Evolutionary conservation across 2,329 filamentous ascomycete genomes (phyloP).

Genomic region (Stagonosporopsis cucurbitacearum): DNA sequence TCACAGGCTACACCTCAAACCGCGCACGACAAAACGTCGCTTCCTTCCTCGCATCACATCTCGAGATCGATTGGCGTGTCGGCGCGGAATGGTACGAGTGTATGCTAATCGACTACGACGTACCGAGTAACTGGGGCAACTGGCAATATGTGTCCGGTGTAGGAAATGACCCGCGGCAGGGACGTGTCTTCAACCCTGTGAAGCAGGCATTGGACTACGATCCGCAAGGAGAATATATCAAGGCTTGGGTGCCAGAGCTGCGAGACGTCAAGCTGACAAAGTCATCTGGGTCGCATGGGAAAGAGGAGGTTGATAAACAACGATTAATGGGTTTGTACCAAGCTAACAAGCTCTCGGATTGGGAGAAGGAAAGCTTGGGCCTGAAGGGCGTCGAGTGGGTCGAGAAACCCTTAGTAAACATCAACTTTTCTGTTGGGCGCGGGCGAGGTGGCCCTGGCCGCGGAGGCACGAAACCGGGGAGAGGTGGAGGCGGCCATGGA

Average conservation of each 20-base stretch:
- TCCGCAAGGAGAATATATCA: constrained; percentile 70
- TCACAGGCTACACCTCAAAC: constrained; percentile 81
- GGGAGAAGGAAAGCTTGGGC: constrained; percentile 63
- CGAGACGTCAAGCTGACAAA: constrained; percentile 54
- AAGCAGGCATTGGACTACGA: constrained; percentile 84
- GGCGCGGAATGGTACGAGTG: constrained; percentile 85
- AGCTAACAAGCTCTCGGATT: constrained; percentile 67
- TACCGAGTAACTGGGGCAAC: constrained; percentile 79
- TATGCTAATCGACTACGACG: constrained; percentile 76
- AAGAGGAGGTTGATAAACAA: constrained; percentile 46
- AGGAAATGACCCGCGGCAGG: constrained; percentile 77
- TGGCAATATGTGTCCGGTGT: constrained; percentile 85
- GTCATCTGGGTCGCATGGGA: constrained; percentile 20
- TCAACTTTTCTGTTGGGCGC: constrained; percentile 47
- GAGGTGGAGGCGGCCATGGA: constrained; percentile 3
- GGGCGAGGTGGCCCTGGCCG: constrained; percentile 21
- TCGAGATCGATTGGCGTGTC: constrained; percentile 78
- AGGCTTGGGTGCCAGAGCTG: constrained; percentile 75
- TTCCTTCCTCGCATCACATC: constrained; percentile 73
- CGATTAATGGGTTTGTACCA: constrained; percentile 69
- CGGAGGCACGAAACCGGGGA: constrained; percentile 8
- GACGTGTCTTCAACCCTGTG: constrained; percentile 80
- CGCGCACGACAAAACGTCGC: constrained; percentile 78
- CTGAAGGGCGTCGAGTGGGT: constrained; percentile 69
- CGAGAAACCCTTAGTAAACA: constrained; percentile 60